A percentile compares a stretch with the other conserved stretches of the same genome.
Conservation (phyloP, 2,329 filamentous ascomycete species). For the Rhytidhysteron rufulum region DNA sequence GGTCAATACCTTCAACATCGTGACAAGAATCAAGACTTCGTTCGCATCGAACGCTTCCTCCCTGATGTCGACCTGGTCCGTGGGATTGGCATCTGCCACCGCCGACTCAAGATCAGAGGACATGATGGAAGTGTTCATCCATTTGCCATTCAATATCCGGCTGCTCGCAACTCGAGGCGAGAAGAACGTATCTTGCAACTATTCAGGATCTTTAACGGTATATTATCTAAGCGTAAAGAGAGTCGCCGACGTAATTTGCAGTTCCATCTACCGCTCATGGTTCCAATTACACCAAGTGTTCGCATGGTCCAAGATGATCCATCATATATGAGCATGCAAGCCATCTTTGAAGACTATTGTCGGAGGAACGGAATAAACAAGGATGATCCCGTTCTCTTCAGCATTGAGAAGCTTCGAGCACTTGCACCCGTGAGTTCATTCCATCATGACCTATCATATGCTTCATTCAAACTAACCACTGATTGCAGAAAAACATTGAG, state of each 20-base stretch:
- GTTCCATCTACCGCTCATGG: slow-evolving; percentile 93
- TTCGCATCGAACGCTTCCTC: slow-evolving; percentile 94
- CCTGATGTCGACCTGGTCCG: slow-evolving; percentile 92
- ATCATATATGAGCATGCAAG: slow-evolving; percentile 90
- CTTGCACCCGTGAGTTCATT: slow-evolving; percentile 44
- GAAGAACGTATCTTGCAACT: slow-evolving; percentile 95
- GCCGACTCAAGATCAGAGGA: slow-evolving; percentile 90
- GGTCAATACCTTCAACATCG: slow-evolving; percentile 96
- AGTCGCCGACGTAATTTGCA: slow-evolving; percentile 88
- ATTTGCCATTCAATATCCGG: slow-evolving; percentile 94
- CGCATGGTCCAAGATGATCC: slow-evolving; percentile 93
- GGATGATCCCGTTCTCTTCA: slow-evolving; percentile 92
- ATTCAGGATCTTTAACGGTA: slow-evolving; percentile 96
- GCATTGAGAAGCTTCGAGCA: slow-evolving; percentile 86
- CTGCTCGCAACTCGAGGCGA: slow-evolving; percentile 83
- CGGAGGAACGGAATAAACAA: slow-evolving; percentile 81
- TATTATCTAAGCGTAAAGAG: slow-evolving; percentile 88
- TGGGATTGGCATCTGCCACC: slow-evolving; percentile 84
- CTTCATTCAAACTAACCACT: slow-evolving; percentile 5
- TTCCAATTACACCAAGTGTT: slow-evolving; percentile 91
- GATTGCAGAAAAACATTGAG: slow-evolving; percentile 60
- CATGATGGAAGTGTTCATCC: slow-evolving; percentile 97
- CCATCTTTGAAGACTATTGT: slow-evolving; percentile 94
- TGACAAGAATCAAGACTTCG: slow-evolving; percentile 98
- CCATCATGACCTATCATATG: slow-evolving; percentile 9